Conservation (phyloP, 495 filamentous ascomycete genomes). For the Aspergillus funiculosus region DNA sequence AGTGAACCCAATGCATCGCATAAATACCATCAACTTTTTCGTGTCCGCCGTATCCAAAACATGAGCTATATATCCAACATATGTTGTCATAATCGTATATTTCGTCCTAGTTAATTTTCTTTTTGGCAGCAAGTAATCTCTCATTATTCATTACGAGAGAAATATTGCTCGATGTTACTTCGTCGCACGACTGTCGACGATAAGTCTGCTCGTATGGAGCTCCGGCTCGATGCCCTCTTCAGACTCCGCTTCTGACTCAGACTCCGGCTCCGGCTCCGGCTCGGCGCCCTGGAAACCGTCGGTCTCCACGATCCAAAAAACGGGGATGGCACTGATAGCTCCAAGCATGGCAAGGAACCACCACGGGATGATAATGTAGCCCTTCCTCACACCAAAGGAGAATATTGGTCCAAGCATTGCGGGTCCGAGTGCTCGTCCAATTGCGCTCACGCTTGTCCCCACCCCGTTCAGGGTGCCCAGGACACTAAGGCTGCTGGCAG, state of each 20-base stretch:
- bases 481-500: constrained; percentile 63
- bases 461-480: constrained; percentile 89
- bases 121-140: too few species aligned
- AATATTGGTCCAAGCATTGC: constrained; percentile 60
- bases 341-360: constrained; percentile 62
- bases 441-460: constrained; percentile 67
- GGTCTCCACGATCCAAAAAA: constrained; percentile 67
- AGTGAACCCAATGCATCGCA: too few species aligned
- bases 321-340: constrained; percentile 56
- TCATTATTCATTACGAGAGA: too few species aligned
- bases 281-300: constrained; percentile 57
- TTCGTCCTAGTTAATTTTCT: too few species aligned
- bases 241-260: constrained; percentile 25
- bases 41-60: too few species aligned
- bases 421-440: constrained; percentile 75
- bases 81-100: too few species aligned
- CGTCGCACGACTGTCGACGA: background rate
- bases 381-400: constrained; percentile 61
- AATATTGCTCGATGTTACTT: too few species aligned
- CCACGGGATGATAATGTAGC: constrained; percentile 72
- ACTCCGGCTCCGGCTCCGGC: constrained; percentile 5
- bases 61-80: too few species aligned
- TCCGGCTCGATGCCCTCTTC: constrained; percentile 15
- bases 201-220: background rate
- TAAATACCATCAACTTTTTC: too few species aligned